Conservation (phyloP, 495 filamentous ascomycete genomes). For the Aspergillus sclerotioniger region DNA sequence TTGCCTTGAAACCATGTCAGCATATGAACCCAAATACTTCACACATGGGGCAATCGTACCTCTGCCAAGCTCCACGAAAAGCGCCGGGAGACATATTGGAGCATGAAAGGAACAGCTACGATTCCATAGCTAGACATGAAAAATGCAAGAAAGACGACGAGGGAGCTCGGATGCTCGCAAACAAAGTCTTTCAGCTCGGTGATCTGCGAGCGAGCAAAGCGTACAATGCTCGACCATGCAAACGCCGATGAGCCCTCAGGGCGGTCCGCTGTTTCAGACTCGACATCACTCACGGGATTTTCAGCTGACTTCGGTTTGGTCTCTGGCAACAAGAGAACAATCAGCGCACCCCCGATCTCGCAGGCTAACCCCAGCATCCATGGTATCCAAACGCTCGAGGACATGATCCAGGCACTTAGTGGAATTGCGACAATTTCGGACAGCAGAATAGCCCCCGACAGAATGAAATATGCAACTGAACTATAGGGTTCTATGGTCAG, state of each 20-base stretch:
- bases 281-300: background rate
- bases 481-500: background rate
- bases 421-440: constrained; percentile 10
- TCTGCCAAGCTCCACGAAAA: constrained; percentile 12
- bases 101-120: constrained; percentile 8
- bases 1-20: constrained; percentile 6
- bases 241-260: background rate
- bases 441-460: constrained; percentile 3
- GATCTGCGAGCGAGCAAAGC: background rate
- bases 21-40: background rate
- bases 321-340: constrained; percentile 5
- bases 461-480: background rate
- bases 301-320: constrained; percentile 3
- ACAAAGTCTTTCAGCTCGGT: constrained; percentile 3
- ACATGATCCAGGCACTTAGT: constrained; percentile 13
- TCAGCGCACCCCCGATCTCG: constrained; percentile 1
- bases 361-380: constrained; percentile 4
- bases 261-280: background rate
- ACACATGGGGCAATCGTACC: background rate
- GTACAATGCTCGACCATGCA: background rate
- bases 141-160: constrained; percentile 9
- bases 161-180: background rate
- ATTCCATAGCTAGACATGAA: constrained; percentile 5
- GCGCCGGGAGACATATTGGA: constrained; percentile 14
- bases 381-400: constrained; percentile 3